These are phyloP conservation scores for Mycena galericulata DNA, from an alignment of 768 basidiomycete species.

Conservation along the genomic window DNA sequence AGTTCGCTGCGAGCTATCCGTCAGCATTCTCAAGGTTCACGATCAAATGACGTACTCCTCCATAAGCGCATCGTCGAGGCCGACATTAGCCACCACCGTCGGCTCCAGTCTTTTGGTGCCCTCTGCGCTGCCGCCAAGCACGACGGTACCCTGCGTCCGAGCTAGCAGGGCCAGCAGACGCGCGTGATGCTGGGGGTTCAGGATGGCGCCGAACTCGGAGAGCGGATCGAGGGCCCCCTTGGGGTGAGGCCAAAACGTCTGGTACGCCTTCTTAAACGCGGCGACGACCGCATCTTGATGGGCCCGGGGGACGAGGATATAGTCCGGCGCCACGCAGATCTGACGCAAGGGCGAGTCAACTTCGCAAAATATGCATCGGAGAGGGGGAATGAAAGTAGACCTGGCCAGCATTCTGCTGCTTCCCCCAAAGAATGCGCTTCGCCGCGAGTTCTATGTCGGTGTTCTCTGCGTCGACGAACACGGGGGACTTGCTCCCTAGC, in stretches of 20 bases:
- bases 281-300: constrained; percentile 53
- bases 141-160: constrained; percentile 13
- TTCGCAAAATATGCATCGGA: neutral
- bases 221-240: constrained; percentile 17
- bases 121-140: constrained; percentile 16
- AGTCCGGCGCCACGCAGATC: constrained; percentile 60
- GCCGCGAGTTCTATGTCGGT: constrained; percentile 40
- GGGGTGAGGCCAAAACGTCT: constrained; percentile 50
- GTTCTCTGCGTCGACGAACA: constrained; percentile 51
- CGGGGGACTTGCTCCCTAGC: constrained; percentile 65
- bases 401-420: constrained; percentile 23
- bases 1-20: constrained; percentile 2
- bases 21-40: too few relatives aligned
- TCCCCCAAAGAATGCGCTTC: constrained; percentile 29
- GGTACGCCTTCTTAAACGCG: constrained; percentile 58
- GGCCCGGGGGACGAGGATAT: constrained; percentile 53
- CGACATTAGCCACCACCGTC: constrained; percentile 5
- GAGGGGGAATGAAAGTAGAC: neutral
- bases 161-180: constrained; percentile 12
- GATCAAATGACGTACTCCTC: constrained; percentile 19
- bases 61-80: constrained; percentile 18
- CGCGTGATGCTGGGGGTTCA: neutral
- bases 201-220: neutral
- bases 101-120: constrained; percentile 18
- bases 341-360: constrained; percentile 46